A percentile compares a stretch with the other conserved stretches of the same genome.
These are phyloP conservation scores for Prosopis cineraria DNA, from an alignment of 306 rosid genomes.

Conservation along the genomic window DNA sequence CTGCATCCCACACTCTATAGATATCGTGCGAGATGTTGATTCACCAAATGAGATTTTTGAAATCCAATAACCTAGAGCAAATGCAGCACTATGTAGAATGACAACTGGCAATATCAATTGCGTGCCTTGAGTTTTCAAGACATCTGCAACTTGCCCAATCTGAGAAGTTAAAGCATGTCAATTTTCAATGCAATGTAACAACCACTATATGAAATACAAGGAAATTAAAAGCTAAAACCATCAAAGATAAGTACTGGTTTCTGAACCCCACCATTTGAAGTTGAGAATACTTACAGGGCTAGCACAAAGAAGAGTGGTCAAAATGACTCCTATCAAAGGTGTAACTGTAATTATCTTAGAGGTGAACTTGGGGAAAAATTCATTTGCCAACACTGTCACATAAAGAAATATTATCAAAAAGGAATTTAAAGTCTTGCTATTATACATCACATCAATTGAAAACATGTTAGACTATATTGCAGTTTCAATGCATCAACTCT, in stretches of 20 bases:
- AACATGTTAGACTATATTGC: not conserved
- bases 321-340: slow-evolving; percentile 87
- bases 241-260: not conserved
- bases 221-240: slow-evolving; percentile 26
- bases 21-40: slow-evolving; percentile 96
- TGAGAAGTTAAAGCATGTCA: slow-evolving; percentile 42
- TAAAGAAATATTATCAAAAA: slow-evolving; percentile 36
- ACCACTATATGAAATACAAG: not conserved
- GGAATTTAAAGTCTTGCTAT: slow-evolving; percentile 13
- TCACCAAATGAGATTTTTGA: slow-evolving; percentile 87
- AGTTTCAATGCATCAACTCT: slow-evolving; percentile 22
- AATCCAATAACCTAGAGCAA: slow-evolving; percentile 83
- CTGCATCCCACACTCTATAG: slow-evolving; percentile 99
- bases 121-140: slow-evolving; percentile 83
- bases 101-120: slow-evolving; percentile 83
- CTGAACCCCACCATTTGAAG: slow-evolving; percentile 4
- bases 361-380: slow-evolving; percentile 90
- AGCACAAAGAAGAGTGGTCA: slow-evolving; percentile 91
- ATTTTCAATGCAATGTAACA: slow-evolving; percentile 30
- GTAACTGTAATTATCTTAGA: slow-evolving; percentile 74
- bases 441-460: slow-evolving; percentile 26
- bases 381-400: slow-evolving; percentile 85
- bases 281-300: slow-evolving; percentile 73
- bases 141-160: slow-evolving; percentile 90
- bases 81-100: slow-evolving; percentile 85